Evolutionary conservation across 176 grass and related monocot genomes (phyloP), one percentile per base, ranked within the genome.

Genomic region (Hyparrhenia diplandra): DNA sequence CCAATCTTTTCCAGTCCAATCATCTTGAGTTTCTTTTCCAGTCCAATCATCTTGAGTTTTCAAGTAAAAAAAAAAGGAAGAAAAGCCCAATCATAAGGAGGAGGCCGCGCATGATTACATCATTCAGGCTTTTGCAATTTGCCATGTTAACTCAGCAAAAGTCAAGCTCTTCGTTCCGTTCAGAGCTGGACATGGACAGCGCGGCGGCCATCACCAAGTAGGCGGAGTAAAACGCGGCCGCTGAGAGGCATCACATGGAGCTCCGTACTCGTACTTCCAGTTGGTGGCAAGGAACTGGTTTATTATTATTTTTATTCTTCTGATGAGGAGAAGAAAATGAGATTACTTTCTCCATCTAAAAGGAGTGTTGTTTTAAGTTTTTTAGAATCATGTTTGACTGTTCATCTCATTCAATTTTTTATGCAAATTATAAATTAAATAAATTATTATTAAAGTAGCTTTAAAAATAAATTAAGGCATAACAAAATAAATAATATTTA

Each of bases 1-100:
- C 73, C 58, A 34, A 29, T n/a, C 46, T 34, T 63, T 78, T 31
- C 54, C 37, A 67, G 61, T n/a, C n/a, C 83, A 85, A 73, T 85
- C 72, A 78, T 77, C 34, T 35, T 28, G n/a, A n/a, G n/a, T n/a
- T n/a, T n/a, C n/a, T n/a, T n/a, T n/a, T n/a, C n/a, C n/a, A n/a
- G n/a, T n/a, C n/a, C n/a, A n/a, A n/a, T n/a, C n/a, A n/a, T n/a
- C n/a, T n/a, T n/a, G 27, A 32, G 59, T 7, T 51, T 51, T 20
- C 6, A 20, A 20, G 1, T 4, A 51, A 18, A 20, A 51, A n/a
- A n/a, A n/a, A 18, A 8, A 51, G 0, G 1, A 49, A 6, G 16
- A 6, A 49, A 6, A 66, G 47, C 12, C 77, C 83, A 85, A 78
- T 85, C 72, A 78, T 77, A 43, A 45, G 52, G 27, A 32, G 67